These are phyloP conservation scores for Calonectria henricotiae DNA, from an alignment of 2,329 filamentous ascomycete genomes.

Conservation along the genomic window DNA sequence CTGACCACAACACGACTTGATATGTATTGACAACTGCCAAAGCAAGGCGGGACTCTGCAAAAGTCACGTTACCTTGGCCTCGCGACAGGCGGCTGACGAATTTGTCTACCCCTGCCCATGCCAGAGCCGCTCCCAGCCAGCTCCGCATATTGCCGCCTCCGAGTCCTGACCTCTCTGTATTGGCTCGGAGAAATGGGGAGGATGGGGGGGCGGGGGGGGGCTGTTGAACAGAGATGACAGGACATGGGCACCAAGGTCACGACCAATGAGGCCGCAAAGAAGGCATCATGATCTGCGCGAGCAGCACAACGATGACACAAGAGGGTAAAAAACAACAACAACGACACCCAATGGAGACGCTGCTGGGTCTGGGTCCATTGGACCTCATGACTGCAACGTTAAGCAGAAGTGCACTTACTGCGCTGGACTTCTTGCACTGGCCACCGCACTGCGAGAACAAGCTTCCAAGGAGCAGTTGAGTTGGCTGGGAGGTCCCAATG, in stretches of 20 bases:
- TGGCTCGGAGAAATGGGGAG: too few species aligned
- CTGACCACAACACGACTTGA: too few species aligned
- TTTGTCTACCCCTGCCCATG: too few species aligned
- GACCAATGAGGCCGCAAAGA: background rate
- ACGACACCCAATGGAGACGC: background rate
- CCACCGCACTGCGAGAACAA: background rate
- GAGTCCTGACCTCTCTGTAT: too few species aligned
- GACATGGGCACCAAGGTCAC: background rate
- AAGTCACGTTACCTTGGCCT: conserved; percentile 4
- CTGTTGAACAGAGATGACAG: conserved; percentile 6
- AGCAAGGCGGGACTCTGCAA: background rate
- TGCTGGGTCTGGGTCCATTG: background rate
- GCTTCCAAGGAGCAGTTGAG: background rate
- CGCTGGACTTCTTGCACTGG: background rate
- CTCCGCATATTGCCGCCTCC: background rate
- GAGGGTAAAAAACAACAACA: background rate
- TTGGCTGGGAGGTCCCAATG: too few species aligned
- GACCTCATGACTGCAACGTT: conserved; percentile 12
- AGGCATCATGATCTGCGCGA: background rate
- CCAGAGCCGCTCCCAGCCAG: background rate
- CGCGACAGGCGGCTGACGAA: background rate
- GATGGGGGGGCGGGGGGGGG: background rate
- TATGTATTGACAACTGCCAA: too few species aligned
- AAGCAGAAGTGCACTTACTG: background rate
- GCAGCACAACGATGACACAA: background rate